Evolutionary conservation across 495 filamentous ascomycete species (phyloP).

Genomic region (Daldinia bambusicola): DNA sequence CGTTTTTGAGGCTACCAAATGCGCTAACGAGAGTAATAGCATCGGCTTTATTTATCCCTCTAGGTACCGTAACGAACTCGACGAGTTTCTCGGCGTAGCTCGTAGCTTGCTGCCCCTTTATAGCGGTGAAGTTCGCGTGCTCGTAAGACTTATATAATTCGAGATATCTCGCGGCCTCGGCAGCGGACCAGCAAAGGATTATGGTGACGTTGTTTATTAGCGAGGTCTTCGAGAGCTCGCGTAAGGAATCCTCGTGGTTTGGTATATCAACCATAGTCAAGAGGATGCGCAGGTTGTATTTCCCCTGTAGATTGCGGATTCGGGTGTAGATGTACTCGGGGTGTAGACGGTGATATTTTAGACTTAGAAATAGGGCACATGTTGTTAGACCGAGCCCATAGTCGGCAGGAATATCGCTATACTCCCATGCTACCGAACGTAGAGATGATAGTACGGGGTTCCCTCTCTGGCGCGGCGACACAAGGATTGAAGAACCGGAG

Average conservation of each 20-base stretch:
- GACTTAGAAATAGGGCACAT: constrained; percentile 89
- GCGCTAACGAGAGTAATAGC: constrained; percentile 84
- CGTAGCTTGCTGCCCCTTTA: constrained; percentile 82
- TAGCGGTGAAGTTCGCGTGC: constrained; percentile 80
- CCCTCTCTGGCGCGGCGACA: constrained; percentile 87
- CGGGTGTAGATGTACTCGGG: constrained; percentile 98
- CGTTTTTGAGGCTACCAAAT: constrained; percentile 87
- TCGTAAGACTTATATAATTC: constrained; percentile 95
- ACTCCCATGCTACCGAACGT: constrained; percentile 91
- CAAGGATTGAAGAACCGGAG: constrained; percentile 80
- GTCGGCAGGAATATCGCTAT: constrained; percentile 92
- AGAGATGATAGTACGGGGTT: constrained; percentile 91
- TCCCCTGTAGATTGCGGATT: constrained; percentile 78
- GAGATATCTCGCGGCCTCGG: constrained; percentile 91
- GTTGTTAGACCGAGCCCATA: constrained; percentile 89
- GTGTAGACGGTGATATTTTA: constrained; percentile 98
- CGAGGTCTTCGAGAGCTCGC: constrained; percentile 83
- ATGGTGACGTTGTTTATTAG: constrained; percentile 91
- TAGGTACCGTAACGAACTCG: constrained; percentile 92
- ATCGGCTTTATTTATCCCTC: constrained; percentile 94
- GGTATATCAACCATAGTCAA: constrained; percentile 93
- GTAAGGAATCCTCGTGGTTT: constrained; percentile 80
- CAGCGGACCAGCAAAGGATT: constrained; percentile 91
- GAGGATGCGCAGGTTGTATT: constrained; percentile 85
- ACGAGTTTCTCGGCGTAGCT: constrained; percentile 87